Evolutionary conservation across 129 eudicot genomes (phyloP), one percentile per base, ranked within the genome.

Genomic region (Chrysanthemum lavandulifolium): DNA sequence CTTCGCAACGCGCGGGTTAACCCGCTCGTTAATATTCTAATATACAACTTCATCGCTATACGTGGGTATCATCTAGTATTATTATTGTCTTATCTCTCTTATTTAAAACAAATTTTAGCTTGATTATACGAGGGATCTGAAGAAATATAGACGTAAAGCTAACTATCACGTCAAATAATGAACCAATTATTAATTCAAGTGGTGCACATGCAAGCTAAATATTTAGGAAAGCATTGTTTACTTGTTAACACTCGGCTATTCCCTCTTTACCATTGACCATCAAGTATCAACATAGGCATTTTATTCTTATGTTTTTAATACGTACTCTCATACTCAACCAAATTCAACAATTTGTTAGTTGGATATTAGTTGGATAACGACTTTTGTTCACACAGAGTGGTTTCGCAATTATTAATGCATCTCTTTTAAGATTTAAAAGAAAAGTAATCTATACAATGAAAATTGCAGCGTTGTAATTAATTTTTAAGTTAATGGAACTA

Each of bases 101-200:
- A 53, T 13, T 13, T 21, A 59, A 21, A 59, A 56, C 16, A 60
- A 60, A 1, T 33, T n/a, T 33, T 16, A 49, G 43, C 49, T 67
- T 67, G 40, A 47, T 19, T 10, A 19, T 29, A 0, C 21, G 13
- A 14, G 18, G 27, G 61, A 52, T 1, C n/a, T 53, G 13, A 56
- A 31, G 36, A 31, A 31, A 31, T 31, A 31, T 31, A 54, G 53
- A 69, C 19, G 15, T 56, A 33, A 69, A 4, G 52, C 31, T 69
- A 51, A 9, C 50, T 18, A 31, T 69, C 74, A 70, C 14, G 56
- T 56, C 43, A 67, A 55, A 0, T 70, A 55, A 56, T 55, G 74
- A 70, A 9, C 43, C 13, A 5, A 56, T 43, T 71, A 40, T 36
- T 29, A 3, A 71, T 13, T 57, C 61, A 68, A 23, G 3, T 68